Percentiles rank a stretch among this genome's conserved stretches.
These are phyloP conservation scores for Pholiota conissans DNA, from an alignment of 768 basidiomycete genomes.

Conservation along the genomic window DNA sequence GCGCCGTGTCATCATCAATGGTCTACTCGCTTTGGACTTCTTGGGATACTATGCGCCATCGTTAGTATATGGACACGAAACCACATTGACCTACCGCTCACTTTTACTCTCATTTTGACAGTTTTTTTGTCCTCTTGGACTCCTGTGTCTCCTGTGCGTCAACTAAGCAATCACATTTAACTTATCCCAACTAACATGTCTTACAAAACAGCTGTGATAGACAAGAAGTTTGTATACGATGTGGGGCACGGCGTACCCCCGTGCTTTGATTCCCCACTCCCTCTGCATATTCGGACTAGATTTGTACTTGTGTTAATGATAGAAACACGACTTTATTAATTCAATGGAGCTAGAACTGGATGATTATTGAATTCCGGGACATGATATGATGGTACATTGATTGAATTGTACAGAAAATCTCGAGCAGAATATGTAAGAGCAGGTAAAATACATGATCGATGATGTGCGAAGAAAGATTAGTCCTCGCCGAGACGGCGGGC, in stretches of 20 bases:
- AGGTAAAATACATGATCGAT: too few species aligned
- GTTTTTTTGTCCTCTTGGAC: not conserved
- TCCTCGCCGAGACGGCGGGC: slow-evolving; percentile 35
- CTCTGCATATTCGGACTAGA: too few species aligned
- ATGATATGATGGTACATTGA: too few species aligned
- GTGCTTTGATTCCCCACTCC: not conserved
- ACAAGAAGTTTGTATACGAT: not conserved
- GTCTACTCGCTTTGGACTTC: slow-evolving; percentile 11
- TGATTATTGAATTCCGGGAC: too few species aligned
- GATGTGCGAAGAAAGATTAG: too few species aligned
- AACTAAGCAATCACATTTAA: not conserved
- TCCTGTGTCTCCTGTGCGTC: not conserved
- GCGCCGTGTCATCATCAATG: slow-evolving; percentile 6
- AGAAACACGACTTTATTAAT: too few species aligned
- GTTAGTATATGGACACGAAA: slow-evolving; percentile 1
- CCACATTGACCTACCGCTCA: not conserved
- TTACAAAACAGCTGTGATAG: not conserved
- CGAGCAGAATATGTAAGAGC: too few species aligned
- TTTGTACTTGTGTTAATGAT: too few species aligned
- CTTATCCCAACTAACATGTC: not conserved
- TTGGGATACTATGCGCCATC: slow-evolving; percentile 16
- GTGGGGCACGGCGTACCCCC: not conserved
- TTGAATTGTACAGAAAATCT: too few species aligned
- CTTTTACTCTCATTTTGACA: not conserved
- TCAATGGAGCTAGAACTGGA: too few species aligned